Conservation (phyloP, 1,284 basidiomycete species). For the Ceratobasidium papillatum region DNA sequence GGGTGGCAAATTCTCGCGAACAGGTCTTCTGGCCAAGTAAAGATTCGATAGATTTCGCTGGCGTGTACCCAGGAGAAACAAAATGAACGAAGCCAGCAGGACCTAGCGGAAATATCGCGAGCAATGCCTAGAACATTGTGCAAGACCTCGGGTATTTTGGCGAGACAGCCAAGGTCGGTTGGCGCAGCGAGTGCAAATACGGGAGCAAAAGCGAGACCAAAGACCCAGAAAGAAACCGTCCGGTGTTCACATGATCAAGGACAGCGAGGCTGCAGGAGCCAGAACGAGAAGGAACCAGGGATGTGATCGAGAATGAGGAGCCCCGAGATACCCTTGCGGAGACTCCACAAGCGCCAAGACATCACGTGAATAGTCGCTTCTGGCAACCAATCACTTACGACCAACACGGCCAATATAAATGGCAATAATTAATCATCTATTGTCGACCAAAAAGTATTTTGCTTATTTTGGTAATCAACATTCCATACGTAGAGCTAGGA, state of each 20-base stretch:
- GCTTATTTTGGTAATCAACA: neutral
- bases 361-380: neutral
- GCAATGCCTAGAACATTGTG: neutral
- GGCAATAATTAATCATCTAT: conserved; percentile 3
- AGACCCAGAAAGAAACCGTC: neutral
- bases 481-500: neutral
- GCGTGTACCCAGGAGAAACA: conserved; percentile 3
- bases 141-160: conserved; percentile 2
- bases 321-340: conserved; percentile 2
- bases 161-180: neutral
- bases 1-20: conserved; percentile 10
- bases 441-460: neutral
- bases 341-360: neutral
- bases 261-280: neutral
- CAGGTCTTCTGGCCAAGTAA: neutral
- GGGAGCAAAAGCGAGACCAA: conserved; percentile 1
- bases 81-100: neutral
- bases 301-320: conserved; percentile 29
- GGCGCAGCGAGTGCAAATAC: neutral
- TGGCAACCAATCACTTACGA: neutral
- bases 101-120: neutral
- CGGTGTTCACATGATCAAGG: conserved; percentile 25
- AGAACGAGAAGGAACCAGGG: conserved; percentile 9
- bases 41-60: neutral
- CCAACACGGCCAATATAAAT: neutral